These are phyloP conservation scores for Aspergillus tanneri DNA, from an alignment of 2,329 filamentous ascomycete species.

Conservation along the genomic window DNA sequence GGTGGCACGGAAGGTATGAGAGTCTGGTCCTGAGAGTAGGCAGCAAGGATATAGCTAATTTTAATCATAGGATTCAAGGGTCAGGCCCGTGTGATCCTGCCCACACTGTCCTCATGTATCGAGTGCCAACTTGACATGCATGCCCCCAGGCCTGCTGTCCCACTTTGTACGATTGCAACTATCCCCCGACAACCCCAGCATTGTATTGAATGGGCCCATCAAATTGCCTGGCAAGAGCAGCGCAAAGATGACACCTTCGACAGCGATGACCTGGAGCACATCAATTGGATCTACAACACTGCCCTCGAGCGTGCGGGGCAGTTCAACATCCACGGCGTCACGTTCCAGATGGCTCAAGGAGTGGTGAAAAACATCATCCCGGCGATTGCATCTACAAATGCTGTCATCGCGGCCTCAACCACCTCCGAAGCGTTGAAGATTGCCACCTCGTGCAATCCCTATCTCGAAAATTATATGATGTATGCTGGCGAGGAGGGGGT, in stretches of 20 bases:
- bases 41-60: slow-evolving; percentile 15
- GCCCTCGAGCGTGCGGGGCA: slow-evolving; percentile 77
- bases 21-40: background rate
- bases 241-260: slow-evolving; percentile 82
- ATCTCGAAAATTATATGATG: slow-evolving; percentile 97
- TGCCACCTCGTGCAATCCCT: slow-evolving; percentile 76
- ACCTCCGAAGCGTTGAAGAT: slow-evolving; percentile 98
- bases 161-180: slow-evolving; percentile 91
- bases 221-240: slow-evolving; percentile 92
- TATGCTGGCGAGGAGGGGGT: slow-evolving; percentile 94
- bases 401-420: slow-evolving; percentile 90
- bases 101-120: slow-evolving; percentile 90
- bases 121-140: slow-evolving; percentile 99
- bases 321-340: slow-evolving; percentile 88
- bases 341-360: slow-evolving; percentile 92
- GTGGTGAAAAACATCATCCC: slow-evolving; percentile 99
- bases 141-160: slow-evolving; percentile 92
- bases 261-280: slow-evolving; percentile 94
- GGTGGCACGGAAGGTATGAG: slow-evolving; percentile 83
- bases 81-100: slow-evolving; percentile 87
- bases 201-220: slow-evolving; percentile 97
- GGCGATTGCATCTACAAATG: slow-evolving; percentile 95
- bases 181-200: slow-evolving; percentile 97
- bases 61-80: slow-evolving; percentile 79
- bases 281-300: slow-evolving; percentile 92